Percentiles rank a stretch among this genome's conserved stretches.
phyloP scores from a whole-genome alignment of 1,284 basidiomycete species.

The Polyporus tsugae region DNA sequence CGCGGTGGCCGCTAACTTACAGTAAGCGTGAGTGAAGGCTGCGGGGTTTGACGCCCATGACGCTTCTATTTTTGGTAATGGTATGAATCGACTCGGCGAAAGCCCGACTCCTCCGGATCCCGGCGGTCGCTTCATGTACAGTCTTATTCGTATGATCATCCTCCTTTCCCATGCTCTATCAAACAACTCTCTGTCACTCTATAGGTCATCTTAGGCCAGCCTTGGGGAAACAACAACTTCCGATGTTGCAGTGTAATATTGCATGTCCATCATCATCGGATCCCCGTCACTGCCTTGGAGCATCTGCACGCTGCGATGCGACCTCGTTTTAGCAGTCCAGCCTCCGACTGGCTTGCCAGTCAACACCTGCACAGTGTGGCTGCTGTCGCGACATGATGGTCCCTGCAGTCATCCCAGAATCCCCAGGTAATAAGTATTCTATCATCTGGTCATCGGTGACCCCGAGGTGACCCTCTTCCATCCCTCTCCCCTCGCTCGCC shows the following conservation, averaged over 20 bases:
- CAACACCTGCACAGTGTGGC: not conserved
- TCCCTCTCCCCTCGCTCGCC: not conserved
- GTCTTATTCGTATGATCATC: not conserved
- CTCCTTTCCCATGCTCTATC: no score
- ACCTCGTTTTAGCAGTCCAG: not conserved
- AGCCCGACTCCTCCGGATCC: no score
- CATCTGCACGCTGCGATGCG: not conserved
- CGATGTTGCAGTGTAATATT: not conserved
- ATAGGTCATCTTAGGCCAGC: no score
- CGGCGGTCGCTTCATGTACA: no score
- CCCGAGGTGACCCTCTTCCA: not conserved
- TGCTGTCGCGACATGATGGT: not conserved
- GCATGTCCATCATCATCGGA: not conserved
- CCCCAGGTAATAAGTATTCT: not conserved
- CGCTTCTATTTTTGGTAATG: not conserved
- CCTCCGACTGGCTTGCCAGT: not conserved
- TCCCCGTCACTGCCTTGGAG: not conserved
- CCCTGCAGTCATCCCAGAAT: conserved; percentile 1
- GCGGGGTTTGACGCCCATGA: not conserved
- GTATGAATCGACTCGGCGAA: no score
- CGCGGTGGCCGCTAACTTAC: no score
- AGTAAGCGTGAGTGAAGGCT: not conserved
- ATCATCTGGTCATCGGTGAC: not conserved
- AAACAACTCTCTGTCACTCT: no score
- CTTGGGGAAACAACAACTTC: no score